A percentile compares a stretch with the other conserved stretches of the same genome.
Evolutionary conservation across 495 filamentous ascomycete species (phyloP).

Genomic region (Pseudomonodictys pantanalensis): DNA sequence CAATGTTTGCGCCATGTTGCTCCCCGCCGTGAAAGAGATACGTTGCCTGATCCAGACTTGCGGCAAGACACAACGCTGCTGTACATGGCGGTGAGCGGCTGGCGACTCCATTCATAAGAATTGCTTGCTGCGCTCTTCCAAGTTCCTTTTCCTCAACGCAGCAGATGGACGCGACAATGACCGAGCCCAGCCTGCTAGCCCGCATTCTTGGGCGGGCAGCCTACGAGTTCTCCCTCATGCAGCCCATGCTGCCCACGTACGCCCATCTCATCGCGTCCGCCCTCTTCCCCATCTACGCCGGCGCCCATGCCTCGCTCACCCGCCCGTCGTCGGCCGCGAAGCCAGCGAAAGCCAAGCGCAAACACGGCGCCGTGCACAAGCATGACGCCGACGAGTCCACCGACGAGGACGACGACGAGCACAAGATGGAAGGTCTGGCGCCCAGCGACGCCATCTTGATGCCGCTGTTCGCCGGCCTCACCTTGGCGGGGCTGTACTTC

Average conservation of each 20-base stretch:
- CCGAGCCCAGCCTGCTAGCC: conserved; percentile 47
- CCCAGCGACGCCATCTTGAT: conserved; percentile 84
- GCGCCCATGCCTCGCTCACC: conserved; percentile 65
- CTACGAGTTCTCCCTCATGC: conserved; percentile 51
- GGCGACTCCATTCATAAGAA: too few relatives aligned
- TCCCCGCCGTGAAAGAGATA: too few relatives aligned
- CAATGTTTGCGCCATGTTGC: too few relatives aligned
- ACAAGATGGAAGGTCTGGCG: conserved; percentile 70
- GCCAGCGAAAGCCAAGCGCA: conserved; percentile 43
- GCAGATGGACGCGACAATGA: background rate
- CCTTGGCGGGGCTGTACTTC: conserved; percentile 77
- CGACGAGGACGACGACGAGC: conserved; percentile 56
- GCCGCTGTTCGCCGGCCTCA: conserved; percentile 72
- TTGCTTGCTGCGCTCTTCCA: too few relatives aligned
- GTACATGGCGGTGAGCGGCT: too few relatives aligned
- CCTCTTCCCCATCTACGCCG: conserved; percentile 69
- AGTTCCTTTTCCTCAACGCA: too few relatives aligned
- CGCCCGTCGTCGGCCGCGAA: conserved; percentile 76
- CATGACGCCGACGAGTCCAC: conserved; percentile 58
- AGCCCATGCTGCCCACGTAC: conserved; percentile 62
- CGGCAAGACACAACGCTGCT: too few relatives aligned
- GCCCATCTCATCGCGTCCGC: conserved; percentile 65
- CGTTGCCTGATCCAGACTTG: too few relatives aligned
- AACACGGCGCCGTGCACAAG: conserved; percentile 43
- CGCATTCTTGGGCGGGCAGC: conserved; percentile 49